Percentiles rank a stretch among this genome's conserved stretches.
Conservation (phyloP, 495 filamentous ascomycete genomes). For the Xylaria scruposa region DNA sequence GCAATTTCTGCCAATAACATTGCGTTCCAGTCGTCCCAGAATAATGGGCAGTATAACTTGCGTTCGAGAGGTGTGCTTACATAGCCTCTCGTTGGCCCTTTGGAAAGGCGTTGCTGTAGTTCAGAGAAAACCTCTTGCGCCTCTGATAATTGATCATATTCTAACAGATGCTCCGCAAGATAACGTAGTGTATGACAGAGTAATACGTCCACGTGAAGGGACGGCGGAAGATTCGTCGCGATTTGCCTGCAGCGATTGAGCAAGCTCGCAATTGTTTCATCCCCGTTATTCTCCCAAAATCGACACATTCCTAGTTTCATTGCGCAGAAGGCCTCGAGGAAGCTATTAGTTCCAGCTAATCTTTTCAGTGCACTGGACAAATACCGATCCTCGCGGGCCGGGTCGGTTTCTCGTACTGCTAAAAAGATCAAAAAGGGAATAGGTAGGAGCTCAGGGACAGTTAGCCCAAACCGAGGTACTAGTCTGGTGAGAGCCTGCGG, state of each 20-base stretch:
- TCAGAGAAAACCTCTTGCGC: constrained; percentile 9
- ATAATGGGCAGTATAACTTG: background rate
- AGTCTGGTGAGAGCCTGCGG: background rate
- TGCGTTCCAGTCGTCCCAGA: constrained; percentile 12
- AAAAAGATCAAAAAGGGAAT: constrained; percentile 1
- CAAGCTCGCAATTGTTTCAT: background rate
- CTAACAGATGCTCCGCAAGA: background rate
- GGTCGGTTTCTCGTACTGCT: background rate
- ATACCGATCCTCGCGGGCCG: background rate
- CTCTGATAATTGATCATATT: background rate
- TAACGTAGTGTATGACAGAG: background rate
- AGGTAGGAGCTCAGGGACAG: constrained; percentile 5
- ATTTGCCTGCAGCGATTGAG: constrained; percentile 1
- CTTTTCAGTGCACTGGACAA: constrained; percentile 9
- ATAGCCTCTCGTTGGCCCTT: background rate
- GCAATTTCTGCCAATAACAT: background rate
- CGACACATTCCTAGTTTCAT: background rate
- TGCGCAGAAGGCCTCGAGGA: constrained; percentile 7
- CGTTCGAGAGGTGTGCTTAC: background rate
- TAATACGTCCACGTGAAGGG: constrained; percentile 1
- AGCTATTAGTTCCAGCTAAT: background rate
- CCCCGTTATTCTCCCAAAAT: background rate
- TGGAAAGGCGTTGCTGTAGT: constrained; percentile 9
- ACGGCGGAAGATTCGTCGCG: constrained; percentile 2
- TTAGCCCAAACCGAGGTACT: background rate